Evolutionary conservation across 257 asterid genomes (phyloP), one percentile per base, ranked within the genome.

Genomic region (Solanum clarkiae): DNA sequence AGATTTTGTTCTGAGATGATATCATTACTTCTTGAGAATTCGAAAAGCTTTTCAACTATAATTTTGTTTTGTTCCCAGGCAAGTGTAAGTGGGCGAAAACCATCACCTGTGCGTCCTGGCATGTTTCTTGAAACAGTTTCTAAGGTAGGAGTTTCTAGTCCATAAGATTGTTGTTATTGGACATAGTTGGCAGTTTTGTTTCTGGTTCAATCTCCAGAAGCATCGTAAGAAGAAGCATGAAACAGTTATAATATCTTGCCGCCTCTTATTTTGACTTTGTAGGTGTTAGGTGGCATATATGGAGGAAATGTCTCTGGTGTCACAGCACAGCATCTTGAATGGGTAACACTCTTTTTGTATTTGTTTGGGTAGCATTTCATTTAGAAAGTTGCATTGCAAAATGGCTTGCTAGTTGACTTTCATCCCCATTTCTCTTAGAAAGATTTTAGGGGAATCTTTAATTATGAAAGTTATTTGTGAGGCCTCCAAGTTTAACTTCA

Each of bases 91-190:
- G 98, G 97, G 51, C 91, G 90, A 54, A 93, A 88, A 84, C 93
- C 98, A 79, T 87, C 92, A 85, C 98, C 99, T 47, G 99, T 96
- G 80, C 97, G 98, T 29, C 98, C 98, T 70, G 99, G 98, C 90
- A 96, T 96, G 99, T 96, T 96, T 89, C 97, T 95, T 82, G 98
- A 96, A 86, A 96, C 98, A 66, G 99, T 96, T 85, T 89, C 99
- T 87, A 96, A 96, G 99, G 99, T 94, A 90, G 85, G 68, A 80
- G 81, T 53, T 80, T 63, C 36, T 85, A 84, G 63, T 63, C 49
- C 88, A 51, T 59, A 42, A 79, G n/a, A 56, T 62, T 47, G 47
- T 81, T 53, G 71, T 7, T 53, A 77, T 51, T 9, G 47, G 82
- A 77, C 22, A 16, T 77, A 26, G 65, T 77, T 75, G 62, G 82